Evolutionary conservation across 2,329 filamentous ascomycete species (phyloP), one percentile per base, ranked within the genome.

Genomic region (Trichoderma sp.): DNA sequence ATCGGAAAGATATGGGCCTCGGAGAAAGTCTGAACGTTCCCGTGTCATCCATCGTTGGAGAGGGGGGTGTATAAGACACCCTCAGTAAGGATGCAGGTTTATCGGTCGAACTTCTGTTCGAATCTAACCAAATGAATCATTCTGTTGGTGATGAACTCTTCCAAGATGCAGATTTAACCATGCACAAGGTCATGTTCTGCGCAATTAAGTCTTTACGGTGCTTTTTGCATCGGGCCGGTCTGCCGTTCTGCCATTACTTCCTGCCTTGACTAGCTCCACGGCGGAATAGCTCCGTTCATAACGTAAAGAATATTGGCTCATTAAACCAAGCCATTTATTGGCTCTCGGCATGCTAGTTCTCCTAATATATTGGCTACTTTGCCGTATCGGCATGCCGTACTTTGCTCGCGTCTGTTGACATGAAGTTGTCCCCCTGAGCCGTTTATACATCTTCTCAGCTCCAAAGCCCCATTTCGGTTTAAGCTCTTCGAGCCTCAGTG

Each of bases 401-500:
- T 58, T 40, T 49, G 35, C 29, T n/a, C 16, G 64, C 64, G 64
- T 56, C 43, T 68, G 53, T 24, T 43, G 31, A 31, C 56, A 29
- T 69, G 68, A 69, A 4, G 68, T 69, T 47, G 63, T 24, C 35
- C 49, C 37, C 43, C 35, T 49, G 27, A 57, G 27, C 40, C 67
- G 40, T 35, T 24, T 31, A 43, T n/a, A 11, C 33, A 35, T 4
- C 11, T 35, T 4, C 19, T 43, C 19, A 61, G 62, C 63, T 37
- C 40, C 4, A 31, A 27, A 60, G 40, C 62, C 57, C 57, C 27
- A 47, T 70, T 68, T 71, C 68, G 65, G 71, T 68, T 70, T 70
- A 69, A 73, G 72, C 70, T 70, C 69, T 72, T 65, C 62, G 67
- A 70, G 72, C 70, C 71, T 69, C 63, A 37, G 71, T 73, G 74